A percentile compares a stretch with the other conserved stretches of the same genome.
These are phyloP conservation scores for Termitomyces sp. DNA, from an alignment of 768 basidiomycete genomes.

Conservation along the genomic window DNA sequence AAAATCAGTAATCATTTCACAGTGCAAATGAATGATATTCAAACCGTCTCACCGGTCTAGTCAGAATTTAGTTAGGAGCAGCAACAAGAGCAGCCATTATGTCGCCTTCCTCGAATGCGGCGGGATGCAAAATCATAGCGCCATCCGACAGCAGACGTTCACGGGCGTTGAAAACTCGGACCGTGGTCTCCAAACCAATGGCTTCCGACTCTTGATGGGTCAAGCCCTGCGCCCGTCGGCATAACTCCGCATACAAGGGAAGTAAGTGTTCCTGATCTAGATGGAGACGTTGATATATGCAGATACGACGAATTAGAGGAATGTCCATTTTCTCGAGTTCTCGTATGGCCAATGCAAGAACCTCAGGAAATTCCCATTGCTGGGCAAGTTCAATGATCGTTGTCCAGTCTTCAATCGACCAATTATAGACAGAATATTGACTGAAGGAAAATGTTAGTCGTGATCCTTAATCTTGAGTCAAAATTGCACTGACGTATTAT, in stretches of 20 bases:
- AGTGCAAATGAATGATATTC: neutral
- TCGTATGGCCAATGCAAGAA: conserved; percentile 43
- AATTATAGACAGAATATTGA: conserved; percentile 48
- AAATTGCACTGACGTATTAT: conserved; percentile 38
- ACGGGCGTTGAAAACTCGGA: conserved; percentile 45
- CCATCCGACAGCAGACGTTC: conserved; percentile 33
- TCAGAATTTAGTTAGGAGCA: neutral
- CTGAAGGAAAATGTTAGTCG: conserved; percentile 23
- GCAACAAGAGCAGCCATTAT: conserved; percentile 26
- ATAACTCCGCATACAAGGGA: conserved; percentile 45
- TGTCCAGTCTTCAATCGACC: conserved; percentile 44
- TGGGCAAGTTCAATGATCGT: conserved; percentile 47
- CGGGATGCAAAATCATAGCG: conserved; percentile 28
- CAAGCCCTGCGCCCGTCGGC: conserved; percentile 43
- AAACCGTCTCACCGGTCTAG: neutral
- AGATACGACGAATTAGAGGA: conserved; percentile 19
- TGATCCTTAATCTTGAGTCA: neutral
- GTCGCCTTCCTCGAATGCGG: conserved; percentile 23
- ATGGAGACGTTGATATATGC: conserved; percentile 44
- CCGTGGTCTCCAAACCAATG: conserved; percentile 48
- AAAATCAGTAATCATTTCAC: neutral
- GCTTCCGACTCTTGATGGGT: conserved; percentile 43
- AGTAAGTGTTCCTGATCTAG: conserved; percentile 44
- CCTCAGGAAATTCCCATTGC: conserved; percentile 39
- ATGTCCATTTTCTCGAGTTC: conserved; percentile 15